Base-by-base conservation (phyloP, 345 rosid genomes). In the Adansonia digitata region DNA sequence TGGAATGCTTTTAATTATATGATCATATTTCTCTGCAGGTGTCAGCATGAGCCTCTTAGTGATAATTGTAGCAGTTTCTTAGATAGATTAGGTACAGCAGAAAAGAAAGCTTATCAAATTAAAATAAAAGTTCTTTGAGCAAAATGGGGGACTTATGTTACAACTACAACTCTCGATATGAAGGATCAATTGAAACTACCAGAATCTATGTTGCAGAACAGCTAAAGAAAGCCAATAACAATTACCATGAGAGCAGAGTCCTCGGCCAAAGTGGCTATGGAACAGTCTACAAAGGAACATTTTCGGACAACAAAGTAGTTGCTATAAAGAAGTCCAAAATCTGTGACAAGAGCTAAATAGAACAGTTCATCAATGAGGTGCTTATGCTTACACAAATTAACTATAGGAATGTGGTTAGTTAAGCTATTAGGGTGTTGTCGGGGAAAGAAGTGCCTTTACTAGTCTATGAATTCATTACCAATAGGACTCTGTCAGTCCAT, bases 341-440 rank as follows among this genome's bases (percentile, higher is more conserved):
- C 4, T 62, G 85, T 63, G 85, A 88, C 7, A 69, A 72, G 39
- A 82, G 79, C 52, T 85, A 86, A 62, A 77, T 82, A 1, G 83
- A 81, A 31, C 85, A 88, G 51, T 88, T 86, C 72, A 80, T 88
- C 74, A 86, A 86, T 18, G 88, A 88, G 69, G 79, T 88, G 53
- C 35, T 80, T 0, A 83, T 88, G 5, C 83, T 88, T 5, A 81
- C 85, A 1, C 85, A 84, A 72, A 84, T 87, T 66, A 84, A 87
- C 59, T 87, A 81, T 8, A 75, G 83, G 45, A 85, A 87, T 10
- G 82, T 82, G 61, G 53, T 49, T 49, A n/a, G n/a, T n/a, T n/a
- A 49, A 49, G 22, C 53, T 49, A 49, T 49, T 49, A 18, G 86
- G 87, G 5, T 87, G 90, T 34, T 83, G 85, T 22, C 85, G 5